Evolutionary conservation across 768 basidiomycete genomes (phyloP).

Genomic region (Boletus fagicola): DNA sequence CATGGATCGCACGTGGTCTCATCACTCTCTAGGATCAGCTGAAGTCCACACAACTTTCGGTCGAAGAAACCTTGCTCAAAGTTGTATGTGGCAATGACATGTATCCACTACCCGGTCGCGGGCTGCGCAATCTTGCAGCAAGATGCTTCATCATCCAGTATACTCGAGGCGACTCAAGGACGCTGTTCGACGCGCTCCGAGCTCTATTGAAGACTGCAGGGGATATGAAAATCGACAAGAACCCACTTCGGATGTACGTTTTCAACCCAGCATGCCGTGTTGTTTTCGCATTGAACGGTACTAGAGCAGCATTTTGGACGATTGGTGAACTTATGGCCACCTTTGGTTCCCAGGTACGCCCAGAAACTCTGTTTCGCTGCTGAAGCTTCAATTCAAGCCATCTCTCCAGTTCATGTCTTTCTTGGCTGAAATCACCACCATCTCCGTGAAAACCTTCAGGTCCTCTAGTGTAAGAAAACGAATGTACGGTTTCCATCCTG

Average conservation of each 20-base stretch:
- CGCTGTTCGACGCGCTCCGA: constrained; percentile 85
- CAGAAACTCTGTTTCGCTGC: background rate
- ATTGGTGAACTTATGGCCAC: constrained; percentile 86
- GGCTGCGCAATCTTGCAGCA: constrained; percentile 73
- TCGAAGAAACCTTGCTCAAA: constrained; percentile 67
- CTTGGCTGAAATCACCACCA: constrained; percentile 76
- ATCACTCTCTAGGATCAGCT: constrained; percentile 53
- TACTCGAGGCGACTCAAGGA: constrained; percentile 75
- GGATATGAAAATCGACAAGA: constrained; percentile 73
- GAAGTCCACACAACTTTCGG: constrained; percentile 56
- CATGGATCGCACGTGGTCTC: background rate
- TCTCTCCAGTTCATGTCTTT: constrained; percentile 84
- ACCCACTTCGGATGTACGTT: constrained; percentile 63
- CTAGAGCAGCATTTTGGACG: constrained; percentile 79
- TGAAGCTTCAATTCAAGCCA: background rate
- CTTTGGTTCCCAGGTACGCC: constrained; percentile 78
- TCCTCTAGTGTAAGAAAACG: constrained; percentile 62
- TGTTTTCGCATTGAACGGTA: constrained; percentile 7
- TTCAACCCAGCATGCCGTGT: background rate
- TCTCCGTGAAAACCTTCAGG: constrained; percentile 65
- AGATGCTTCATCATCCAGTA: constrained; percentile 76
- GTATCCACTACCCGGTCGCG: constrained; percentile 85
- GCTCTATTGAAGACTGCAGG: constrained; percentile 68
- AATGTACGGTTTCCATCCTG: background rate
- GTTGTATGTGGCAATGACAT: constrained; percentile 60